Percentiles rank a stretch among this genome's conserved stretches.
phyloP scores from a whole-genome alignment of 805 yeast species.

The Zygosaccharomyces bailii region DNA sequence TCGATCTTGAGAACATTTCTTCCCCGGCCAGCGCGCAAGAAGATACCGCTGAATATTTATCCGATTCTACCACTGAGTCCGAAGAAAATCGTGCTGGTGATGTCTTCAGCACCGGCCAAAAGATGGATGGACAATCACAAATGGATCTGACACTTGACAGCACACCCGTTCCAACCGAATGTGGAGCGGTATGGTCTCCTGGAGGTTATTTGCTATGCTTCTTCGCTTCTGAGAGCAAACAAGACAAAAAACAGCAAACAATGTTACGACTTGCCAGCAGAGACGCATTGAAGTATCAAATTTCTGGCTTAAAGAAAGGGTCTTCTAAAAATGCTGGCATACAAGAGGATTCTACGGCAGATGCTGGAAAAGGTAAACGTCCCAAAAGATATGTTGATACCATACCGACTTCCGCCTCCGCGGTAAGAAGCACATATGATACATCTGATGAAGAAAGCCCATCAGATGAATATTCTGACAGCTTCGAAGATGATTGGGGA shows the following conservation, averaged over 20 bases:
- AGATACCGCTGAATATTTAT: conserved; percentile 36
- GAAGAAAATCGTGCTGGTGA: conserved; percentile 39
- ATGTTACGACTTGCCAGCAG: conserved; percentile 25
- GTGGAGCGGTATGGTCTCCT: conserved; percentile 87
- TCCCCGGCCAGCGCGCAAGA: conserved; percentile 33
- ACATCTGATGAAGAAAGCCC: conserved; percentile 27
- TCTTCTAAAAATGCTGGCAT: conserved; percentile 4
- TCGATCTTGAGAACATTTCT: conserved; percentile 36
- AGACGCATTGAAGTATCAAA: conserved; percentile 25
- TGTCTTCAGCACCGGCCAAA: conserved; percentile 17
- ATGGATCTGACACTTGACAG: conserved; percentile 51
- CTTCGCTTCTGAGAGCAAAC: conserved; percentile 55
- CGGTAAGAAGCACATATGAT: conserved; percentile 18
- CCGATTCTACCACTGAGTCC: conserved; percentile 37
- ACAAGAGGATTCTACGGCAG: conserved; percentile 7
- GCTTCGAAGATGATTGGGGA: conserved; percentile 67
- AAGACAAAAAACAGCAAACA: conserved; percentile 39
- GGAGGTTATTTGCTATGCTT: conserved; percentile 80
- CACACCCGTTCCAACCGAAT: conserved; percentile 88
- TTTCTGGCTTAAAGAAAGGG: neutral
- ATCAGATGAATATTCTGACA: conserved; percentile 46
- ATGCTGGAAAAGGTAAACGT: conserved; percentile 15
- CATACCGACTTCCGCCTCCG: conserved; percentile 15
- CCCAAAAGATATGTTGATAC: conserved; percentile 37
- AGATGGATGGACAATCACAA: conserved; percentile 11